Evolutionary conservation across 495 filamentous ascomycete species (phyloP), one percentile per base, ranked within the genome.

Genomic region (Aspergillus kassunensis): DNA sequence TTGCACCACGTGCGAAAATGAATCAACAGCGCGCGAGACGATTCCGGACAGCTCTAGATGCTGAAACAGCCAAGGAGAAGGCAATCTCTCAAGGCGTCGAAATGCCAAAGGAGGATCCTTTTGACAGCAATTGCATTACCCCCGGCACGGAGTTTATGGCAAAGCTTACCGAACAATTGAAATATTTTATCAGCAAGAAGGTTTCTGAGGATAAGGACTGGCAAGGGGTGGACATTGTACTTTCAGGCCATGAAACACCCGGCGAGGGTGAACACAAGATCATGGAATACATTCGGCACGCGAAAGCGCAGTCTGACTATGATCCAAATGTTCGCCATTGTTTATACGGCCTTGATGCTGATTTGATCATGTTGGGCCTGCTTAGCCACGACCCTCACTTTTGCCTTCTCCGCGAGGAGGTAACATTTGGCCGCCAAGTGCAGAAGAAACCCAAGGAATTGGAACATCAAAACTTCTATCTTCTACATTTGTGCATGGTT

Each of bases 201-300:
- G 84, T 99, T 5, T 90, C 91, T 0, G 95, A 99, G 60, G 95
- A 99, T 69, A 81, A 81, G 21, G 92, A 99, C 51, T 97, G 95
- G 95, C 92, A 99, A 69, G 87, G 86, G 27, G 89, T 92, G 35
- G 91, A 99, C 53, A 86, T 99, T 59, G 88, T 99, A 19, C 79
- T 99, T 36, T 99, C 95, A 6, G 95, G 95, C 24, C 95, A 97
- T 67, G 95, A 99, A 74, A 91, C 96, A n/a, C 95, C 95, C 0
- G 95, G 95, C 48, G 95, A 99, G 70, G 95, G 95, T 48, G 95
- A 98, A 70, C 93, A 98, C 74, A 99, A 99, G 74, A 96, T 99
- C 67, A 99, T 97, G 95, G 95, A 99, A 68, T 97, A 97, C 66
- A 99, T 99, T 66, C 87, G 95, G 51, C 85, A 91, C 63, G 86